phyloP scores from a whole-genome alignment of 2,329 filamentous ascomycete species.

The Xylariaceae sp. region DNA sequence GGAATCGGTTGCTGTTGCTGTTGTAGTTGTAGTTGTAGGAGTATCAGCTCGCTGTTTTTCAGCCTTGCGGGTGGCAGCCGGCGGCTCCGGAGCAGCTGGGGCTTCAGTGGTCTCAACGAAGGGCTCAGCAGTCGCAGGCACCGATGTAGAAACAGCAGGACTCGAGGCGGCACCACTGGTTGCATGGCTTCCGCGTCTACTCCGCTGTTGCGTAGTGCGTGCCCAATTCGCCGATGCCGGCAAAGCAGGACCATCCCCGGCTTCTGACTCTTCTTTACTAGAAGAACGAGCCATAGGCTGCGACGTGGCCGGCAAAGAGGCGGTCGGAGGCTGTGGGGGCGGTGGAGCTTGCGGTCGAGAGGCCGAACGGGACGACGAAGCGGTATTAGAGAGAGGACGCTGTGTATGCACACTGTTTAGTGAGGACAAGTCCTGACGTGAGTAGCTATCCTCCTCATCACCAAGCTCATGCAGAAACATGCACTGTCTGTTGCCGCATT shows the following conservation, averaged over 20 bases:
- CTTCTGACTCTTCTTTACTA: slow-evolving; percentile 72
- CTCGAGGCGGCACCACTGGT: slow-evolving; percentile 79
- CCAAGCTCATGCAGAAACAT: slow-evolving; percentile 98
- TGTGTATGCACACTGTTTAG: slow-evolving; percentile 87
- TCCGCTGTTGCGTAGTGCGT: slow-evolving; percentile 59
- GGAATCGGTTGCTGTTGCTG: slow-evolving; percentile 4
- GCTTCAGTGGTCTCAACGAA: slow-evolving; percentile 40
- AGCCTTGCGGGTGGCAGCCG: slow-evolving; percentile 21
- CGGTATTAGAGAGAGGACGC: slow-evolving; percentile 53
- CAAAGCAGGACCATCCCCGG: slow-evolving; percentile 80
- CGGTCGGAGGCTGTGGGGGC: slow-evolving; percentile 26
- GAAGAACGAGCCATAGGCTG: slow-evolving; percentile 68
- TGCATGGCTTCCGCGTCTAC: slow-evolving; percentile 69
- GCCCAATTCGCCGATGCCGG: slow-evolving; percentile 95
- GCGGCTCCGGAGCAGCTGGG: slow-evolving; percentile 30
- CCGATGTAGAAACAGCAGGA: slow-evolving; percentile 62
- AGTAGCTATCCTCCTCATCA: slow-evolving; percentile 97
- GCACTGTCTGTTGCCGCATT: slow-evolving; percentile 91
- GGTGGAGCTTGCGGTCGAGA: slow-evolving; percentile 45
- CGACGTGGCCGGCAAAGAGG: slow-evolving; percentile 37
- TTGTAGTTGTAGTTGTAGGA: not conserved
- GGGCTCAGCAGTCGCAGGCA: slow-evolving; percentile 50
- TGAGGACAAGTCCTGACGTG: slow-evolving; percentile 86
- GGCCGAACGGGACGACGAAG: slow-evolving; percentile 48
- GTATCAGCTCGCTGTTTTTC: slow-evolving; percentile 28